These are phyloP conservation scores for Agrocybe pediades DNA, from an alignment of 768 basidiomycete genomes.

Conservation along the genomic window DNA sequence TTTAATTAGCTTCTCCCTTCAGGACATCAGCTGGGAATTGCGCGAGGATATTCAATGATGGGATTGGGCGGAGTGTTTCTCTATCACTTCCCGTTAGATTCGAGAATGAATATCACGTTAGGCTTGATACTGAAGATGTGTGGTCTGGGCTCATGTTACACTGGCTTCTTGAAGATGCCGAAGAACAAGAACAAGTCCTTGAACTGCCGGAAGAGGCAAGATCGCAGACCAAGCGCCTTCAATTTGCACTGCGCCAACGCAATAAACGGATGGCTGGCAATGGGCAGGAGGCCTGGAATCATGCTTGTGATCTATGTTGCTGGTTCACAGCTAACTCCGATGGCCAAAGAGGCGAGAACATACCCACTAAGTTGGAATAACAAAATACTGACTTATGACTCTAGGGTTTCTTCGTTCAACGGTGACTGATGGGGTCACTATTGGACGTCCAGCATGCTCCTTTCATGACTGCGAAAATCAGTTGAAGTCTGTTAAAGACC, in stretches of 20 bases:
- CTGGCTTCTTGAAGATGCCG: constrained; percentile 19
- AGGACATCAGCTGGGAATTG: no score
- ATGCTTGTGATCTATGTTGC: constrained; percentile 30
- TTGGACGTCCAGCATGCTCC: constrained; percentile 32
- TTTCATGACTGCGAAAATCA: constrained; percentile 26
- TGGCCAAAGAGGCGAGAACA: constrained; percentile 11
- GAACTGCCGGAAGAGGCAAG: constrained; percentile 18
- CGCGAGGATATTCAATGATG: no score
- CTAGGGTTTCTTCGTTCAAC: constrained; percentile 11
- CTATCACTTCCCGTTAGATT: no score
- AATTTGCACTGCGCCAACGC: constrained; percentile 19
- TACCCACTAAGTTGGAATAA: background rate
- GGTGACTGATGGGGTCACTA: constrained; percentile 32
- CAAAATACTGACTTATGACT: background rate
- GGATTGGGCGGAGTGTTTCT: no score
- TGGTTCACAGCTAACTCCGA: constrained; percentile 12
- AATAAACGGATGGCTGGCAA: constrained; percentile 24
- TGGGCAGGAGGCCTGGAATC: constrained; percentile 31
- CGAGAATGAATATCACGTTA: no score
- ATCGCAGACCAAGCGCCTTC: constrained; percentile 19
- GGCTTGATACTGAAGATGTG: no score
- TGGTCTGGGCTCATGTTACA: no score
- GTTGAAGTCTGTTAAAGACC: background rate
- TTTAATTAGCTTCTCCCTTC: no score
- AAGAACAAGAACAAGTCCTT: constrained; percentile 7